Evolutionary conservation across 1,284 basidiomycete genomes (phyloP), one percentile per base, ranked within the genome.

Genomic region (Trichosporon sp.): DNA sequence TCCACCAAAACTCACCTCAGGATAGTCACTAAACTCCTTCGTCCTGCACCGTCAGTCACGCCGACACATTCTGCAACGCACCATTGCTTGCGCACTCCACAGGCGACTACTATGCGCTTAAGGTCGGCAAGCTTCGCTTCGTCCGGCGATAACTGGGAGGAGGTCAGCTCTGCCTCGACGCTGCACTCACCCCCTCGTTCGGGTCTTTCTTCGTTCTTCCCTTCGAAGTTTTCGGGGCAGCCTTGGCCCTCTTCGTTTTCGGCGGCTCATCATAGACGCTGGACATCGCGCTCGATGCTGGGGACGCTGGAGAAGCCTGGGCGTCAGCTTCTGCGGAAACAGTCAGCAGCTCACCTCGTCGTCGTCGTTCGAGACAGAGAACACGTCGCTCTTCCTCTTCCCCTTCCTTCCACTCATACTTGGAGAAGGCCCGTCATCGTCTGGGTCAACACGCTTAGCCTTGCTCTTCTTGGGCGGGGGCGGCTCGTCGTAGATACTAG

Each of bases 51-150:
- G 54, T 70, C n/a, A 66, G 68, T 32, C 48, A 26, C 7, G 16
- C 11, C n/a, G 3, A 38, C n/a, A 1, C 7, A 7, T 6, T 12
- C 4, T 19, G 40, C 0, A 38, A 73, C 83, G 10, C 86, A 88
- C 93, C 93, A 95, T 35, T 89, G 86, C 83, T 92, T 94, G 69
- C 92, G 88, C 4, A 92, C 87, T 4, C 93, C 93, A 76, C 93
- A 94, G 0, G 91, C 91, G 7, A 88, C 83, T 0, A 95, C 89
- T 26, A 92, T 85, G 31, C 75, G 71, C 72, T 84, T 84, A 51
- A 83, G 70, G 56, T 83, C 79, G 8, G 77, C 79, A 2, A 83
- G 73, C 32, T 74, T 76, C 11, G 77, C 78, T 68, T 84, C 81
- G 31, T 81, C 81, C 0, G 76, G 72, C 1, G 78, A 74, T 0